A percentile compares a stretch with the other conserved stretches of the same genome.
Conservation (phyloP, 305 asterid species). For the Fraxinus platypoda region DNA sequence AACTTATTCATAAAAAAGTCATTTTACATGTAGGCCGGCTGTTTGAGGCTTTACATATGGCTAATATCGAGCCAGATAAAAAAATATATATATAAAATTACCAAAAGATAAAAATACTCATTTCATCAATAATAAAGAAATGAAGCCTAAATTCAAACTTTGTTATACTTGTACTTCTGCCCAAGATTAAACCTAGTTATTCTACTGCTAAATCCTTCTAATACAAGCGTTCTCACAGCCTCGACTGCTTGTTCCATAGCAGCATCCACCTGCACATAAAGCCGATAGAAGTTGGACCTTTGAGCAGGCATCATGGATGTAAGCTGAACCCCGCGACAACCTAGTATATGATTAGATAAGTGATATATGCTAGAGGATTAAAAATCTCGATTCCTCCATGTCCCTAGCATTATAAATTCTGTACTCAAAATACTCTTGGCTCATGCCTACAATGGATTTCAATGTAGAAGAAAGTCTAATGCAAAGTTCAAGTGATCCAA, state of each 20-base stretch:
- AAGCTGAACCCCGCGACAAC: not conserved
- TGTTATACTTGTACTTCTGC: slow-evolving; percentile 85
- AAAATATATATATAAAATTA: not conserved
- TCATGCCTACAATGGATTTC: not conserved
- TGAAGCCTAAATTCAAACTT: slow-evolving; percentile 34
- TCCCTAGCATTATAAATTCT: not conserved
- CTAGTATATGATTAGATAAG: not conserved
- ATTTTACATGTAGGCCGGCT: not conserved
- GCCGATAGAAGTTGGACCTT: not conserved
- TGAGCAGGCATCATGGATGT: not conserved
- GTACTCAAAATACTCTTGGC: not conserved
- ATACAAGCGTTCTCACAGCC: slow-evolving; percentile 62
- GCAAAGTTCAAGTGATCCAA: not conserved
- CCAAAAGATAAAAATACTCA: not conserved
- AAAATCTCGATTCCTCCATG: not conserved
- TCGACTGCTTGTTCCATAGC: slow-evolving; percentile 89
- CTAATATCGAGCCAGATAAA: not conserved
- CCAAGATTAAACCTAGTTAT: slow-evolving; percentile 85
- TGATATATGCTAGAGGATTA: not conserved
- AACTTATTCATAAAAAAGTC: not conserved
- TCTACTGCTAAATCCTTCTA: slow-evolving; percentile 72
- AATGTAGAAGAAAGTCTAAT: not conserved
- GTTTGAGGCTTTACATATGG: not conserved
- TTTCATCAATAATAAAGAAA: not conserved
- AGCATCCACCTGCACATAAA: slow-evolving; percentile 55